Conservation (phyloP, 768 basidiomycete species). For the Tubosaeta sp. region DNA sequence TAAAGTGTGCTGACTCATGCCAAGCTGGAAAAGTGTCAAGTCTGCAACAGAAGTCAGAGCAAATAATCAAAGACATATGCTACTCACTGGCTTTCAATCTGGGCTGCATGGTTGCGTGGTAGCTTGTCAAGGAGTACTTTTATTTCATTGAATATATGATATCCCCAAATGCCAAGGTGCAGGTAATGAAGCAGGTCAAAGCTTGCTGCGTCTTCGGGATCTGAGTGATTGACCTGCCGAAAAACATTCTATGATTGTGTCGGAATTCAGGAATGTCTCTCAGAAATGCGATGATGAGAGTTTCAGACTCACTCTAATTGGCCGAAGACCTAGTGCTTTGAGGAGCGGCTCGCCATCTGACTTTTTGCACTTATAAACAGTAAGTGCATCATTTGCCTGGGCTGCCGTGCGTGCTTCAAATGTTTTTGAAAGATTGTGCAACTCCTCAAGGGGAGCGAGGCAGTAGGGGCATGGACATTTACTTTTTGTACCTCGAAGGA, state of each 20-base stretch:
- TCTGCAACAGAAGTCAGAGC: background rate
- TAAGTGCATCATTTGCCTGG: background rate
- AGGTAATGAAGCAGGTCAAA: background rate
- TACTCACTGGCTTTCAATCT: no score
- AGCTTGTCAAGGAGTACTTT: background rate
- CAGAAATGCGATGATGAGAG: no score
- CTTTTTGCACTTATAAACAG: background rate
- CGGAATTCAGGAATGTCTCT: no score
- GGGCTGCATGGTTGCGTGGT: background rate
- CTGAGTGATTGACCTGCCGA: background rate
- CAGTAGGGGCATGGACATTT: no score
- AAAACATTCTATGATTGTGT: no score
- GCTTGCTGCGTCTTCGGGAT: background rate
- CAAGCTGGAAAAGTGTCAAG: slow-evolving; percentile 27
- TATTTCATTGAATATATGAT: background rate
- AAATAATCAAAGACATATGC: no score
- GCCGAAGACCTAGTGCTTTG: slow-evolving; percentile 2
- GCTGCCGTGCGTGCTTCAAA: background rate
- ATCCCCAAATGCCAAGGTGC: background rate
- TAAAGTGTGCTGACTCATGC: slow-evolving; percentile 35
- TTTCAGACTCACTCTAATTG: no score
- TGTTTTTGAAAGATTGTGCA: no score
- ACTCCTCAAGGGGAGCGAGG: no score
- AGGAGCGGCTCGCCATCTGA: slow-evolving; percentile 1
- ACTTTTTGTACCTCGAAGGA: no score